A percentile compares a stretch with the other conserved stretches of the same genome.
phyloP scores from a whole-genome alignment of 305 asterid species.

The Fraxinus sp. region DNA sequence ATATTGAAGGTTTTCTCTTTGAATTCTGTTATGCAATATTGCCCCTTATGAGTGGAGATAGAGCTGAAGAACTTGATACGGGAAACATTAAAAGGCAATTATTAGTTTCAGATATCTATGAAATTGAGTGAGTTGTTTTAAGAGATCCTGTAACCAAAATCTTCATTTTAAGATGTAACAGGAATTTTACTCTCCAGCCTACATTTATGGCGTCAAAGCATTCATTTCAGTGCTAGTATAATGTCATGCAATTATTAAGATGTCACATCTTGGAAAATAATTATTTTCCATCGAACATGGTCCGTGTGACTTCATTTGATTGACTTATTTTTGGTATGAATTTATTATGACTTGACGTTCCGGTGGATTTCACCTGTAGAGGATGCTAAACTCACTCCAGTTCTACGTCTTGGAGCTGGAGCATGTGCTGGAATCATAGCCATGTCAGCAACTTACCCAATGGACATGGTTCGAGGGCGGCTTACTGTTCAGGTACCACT shows the following conservation, averaged over 20 bases:
- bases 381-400: conserved; percentile 86
- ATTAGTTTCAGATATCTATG: neutral
- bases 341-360: neutral
- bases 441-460: conserved; percentile 98
- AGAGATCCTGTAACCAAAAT: neutral
- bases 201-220: neutral
- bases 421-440: conserved; percentile 99
- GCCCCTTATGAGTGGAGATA: neutral
- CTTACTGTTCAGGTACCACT: conserved; percentile 81
- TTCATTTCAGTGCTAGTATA: neutral
- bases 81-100: neutral
- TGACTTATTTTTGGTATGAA: neutral
- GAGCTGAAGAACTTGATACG: neutral
- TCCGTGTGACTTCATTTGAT: neutral
- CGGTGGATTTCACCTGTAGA: conserved; percentile 41
- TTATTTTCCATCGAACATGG: neutral
- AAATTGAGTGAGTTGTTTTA: neutral
- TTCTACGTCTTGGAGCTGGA: conserved; percentile 95
- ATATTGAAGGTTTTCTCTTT: neutral
- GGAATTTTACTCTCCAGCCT: neutral
- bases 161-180: neutral
- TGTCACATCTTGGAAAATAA: neutral
- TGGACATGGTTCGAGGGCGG: conserved; percentile 99
- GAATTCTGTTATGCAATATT: neutral
- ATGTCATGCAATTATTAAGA: neutral